Evolutionary conservation across 1,284 basidiomycete species (phyloP).

Genomic region (Ustilago lituana): DNA sequence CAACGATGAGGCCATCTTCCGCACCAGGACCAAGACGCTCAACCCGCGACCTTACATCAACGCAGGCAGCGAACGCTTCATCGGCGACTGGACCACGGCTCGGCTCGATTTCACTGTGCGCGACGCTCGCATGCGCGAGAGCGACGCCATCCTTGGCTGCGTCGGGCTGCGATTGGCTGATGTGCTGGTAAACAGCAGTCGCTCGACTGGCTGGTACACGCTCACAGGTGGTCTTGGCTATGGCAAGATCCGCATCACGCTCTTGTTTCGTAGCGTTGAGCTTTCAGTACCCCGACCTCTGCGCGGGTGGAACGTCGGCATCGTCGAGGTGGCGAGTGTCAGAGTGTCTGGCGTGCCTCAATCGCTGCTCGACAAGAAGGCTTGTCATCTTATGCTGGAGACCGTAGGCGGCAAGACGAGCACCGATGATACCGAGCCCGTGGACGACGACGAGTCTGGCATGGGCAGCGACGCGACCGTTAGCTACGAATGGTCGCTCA

Average conservation of each 20-base stretch:
- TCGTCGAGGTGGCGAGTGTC: constrained; percentile 49
- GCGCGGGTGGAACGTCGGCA: constrained; percentile 60
- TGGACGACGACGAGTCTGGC: constrained; percentile 39
- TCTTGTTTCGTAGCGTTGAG: constrained; percentile 59
- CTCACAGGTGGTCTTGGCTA: constrained; percentile 57
- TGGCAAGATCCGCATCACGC: constrained; percentile 57
- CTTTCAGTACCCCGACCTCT: constrained; percentile 53
- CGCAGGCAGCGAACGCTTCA: constrained; percentile 56
- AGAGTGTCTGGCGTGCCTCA: constrained; percentile 39
- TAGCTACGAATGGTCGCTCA: constrained; percentile 46
- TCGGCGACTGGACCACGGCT: constrained; percentile 55
- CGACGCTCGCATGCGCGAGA: constrained; percentile 58
- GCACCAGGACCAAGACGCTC: constrained; percentile 57
- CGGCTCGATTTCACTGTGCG: constrained; percentile 56
- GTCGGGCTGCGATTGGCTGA: constrained; percentile 53
- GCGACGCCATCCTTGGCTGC: constrained; percentile 58
- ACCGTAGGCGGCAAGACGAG: constrained; percentile 51
- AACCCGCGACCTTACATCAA: constrained; percentile 63
- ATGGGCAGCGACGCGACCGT: constrained; percentile 35
- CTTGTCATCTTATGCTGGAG: constrained; percentile 46
- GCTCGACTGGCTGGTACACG: constrained; percentile 51
- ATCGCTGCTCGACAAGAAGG: constrained; percentile 45
- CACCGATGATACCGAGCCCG: constrained; percentile 36
- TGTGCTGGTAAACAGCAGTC: constrained; percentile 44
- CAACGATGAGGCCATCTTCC: constrained; percentile 63